phyloP scores from a whole-genome alignment of 495 filamentous ascomycete genomes.

The Bathelium albidoporum region DNA sequence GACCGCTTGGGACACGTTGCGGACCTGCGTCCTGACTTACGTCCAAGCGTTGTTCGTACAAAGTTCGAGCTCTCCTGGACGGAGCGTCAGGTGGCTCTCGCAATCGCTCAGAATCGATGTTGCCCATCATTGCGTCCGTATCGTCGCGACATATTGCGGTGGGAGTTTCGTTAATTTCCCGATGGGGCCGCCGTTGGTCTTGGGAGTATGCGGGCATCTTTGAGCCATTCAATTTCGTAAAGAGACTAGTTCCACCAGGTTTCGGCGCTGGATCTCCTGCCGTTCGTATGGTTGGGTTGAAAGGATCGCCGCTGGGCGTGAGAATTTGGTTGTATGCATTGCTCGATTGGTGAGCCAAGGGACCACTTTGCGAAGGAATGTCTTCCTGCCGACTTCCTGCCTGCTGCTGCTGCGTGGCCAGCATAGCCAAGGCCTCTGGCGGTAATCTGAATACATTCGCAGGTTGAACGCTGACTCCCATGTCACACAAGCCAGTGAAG shows the following conservation, averaged over 20 bases:
- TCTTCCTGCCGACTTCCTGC: constrained; percentile 4
- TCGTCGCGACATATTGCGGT: constrained; percentile 25
- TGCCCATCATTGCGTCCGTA: constrained; percentile 33
- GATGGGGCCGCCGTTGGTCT: neutral
- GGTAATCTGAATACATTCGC: constrained; percentile 78
- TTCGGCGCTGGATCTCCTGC: constrained; percentile 21
- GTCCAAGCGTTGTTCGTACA: constrained; percentile 30
- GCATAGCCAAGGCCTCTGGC: constrained; percentile 48
- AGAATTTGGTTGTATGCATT: constrained; percentile 23
- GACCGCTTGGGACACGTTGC: constrained; percentile 34
- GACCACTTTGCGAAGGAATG: constrained; percentile 3
- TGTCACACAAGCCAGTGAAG: constrained; percentile 67
- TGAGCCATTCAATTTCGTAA: constrained; percentile 22
- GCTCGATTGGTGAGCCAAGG: neutral
- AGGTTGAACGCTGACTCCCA: constrained; percentile 40
- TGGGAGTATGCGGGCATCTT: constrained; percentile 9
- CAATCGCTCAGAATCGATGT: constrained; percentile 18
- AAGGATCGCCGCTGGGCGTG: constrained; percentile 30
- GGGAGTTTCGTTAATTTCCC: constrained; percentile 18
- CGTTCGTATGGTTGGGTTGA: constrained; percentile 21
- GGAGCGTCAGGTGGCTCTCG: constrained; percentile 58
- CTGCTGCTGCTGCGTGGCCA: constrained; percentile 27
- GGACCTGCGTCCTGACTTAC: neutral
- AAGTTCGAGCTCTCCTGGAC: constrained; percentile 47
- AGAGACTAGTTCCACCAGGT: constrained; percentile 19